Percentiles rank a stretch among this genome's conserved stretches.
Evolutionary conservation across 2,329 filamentous ascomycete species (phyloP).

Genomic region (Didymella keratinophila): DNA sequence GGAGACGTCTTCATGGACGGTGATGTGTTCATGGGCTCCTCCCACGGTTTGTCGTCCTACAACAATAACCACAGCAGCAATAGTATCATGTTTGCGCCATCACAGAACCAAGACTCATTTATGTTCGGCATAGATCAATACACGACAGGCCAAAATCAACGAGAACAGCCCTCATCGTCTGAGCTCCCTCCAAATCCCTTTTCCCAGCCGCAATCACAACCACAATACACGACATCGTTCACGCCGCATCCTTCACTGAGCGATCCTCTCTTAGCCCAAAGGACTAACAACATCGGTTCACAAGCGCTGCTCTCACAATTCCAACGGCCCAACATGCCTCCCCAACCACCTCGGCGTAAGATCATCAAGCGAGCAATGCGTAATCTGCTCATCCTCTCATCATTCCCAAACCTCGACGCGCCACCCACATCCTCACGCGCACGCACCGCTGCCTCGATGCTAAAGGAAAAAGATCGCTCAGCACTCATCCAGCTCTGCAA

Average conservation of each 20-base stretch:
- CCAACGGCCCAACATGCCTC: constrained; percentile 29
- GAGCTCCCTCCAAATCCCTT: constrained; percentile 40
- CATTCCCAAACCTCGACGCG: constrained; percentile 54
- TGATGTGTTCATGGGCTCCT: constrained; percentile 23
- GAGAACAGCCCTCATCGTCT: constrained; percentile 22
- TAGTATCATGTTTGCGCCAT: constrained; percentile 45
- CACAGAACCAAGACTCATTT: constrained; percentile 43
- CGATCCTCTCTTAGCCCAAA: constrained; percentile 34
- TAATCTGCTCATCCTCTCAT: constrained; percentile 64
- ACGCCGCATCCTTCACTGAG: constrained; percentile 40
- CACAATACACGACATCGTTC: constrained; percentile 35
- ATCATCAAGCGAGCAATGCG: constrained; percentile 62
- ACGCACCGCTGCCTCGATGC: constrained; percentile 56
- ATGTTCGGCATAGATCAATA: constrained; percentile 52
- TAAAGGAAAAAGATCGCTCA: constrained; percentile 52
- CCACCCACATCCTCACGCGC: constrained; percentile 52
- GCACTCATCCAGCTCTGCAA: constrained; percentile 65
- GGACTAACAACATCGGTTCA: constrained; percentile 24
- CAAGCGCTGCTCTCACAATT: constrained; percentile 35
- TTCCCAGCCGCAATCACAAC: constrained; percentile 29
- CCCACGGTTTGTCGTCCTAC: constrained; percentile 33
- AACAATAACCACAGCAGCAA: constrained; percentile 27
- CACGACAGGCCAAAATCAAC: constrained; percentile 29
- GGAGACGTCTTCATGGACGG: constrained; percentile 36
- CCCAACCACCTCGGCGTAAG: constrained; percentile 38